phyloP scores from a whole-genome alignment of 2,329 filamentous ascomycete species.

The Cladosporium sp. region DNA sequence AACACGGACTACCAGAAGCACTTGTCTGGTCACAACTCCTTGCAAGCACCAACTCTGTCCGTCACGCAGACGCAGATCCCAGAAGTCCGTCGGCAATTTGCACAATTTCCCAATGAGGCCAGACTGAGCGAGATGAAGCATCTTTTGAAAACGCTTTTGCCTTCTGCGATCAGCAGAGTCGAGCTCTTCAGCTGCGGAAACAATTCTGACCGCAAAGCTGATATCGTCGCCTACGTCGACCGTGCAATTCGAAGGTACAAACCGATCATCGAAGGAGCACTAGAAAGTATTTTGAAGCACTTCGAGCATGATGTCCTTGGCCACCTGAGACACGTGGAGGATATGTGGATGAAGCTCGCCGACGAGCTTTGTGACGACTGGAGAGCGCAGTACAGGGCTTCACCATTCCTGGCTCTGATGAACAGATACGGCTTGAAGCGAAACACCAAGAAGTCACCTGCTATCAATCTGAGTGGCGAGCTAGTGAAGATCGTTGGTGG shows the following conservation, averaged over 20 bases:
- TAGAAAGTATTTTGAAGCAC: not conserved
- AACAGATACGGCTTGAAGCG: not conserved
- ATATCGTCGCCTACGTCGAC: not conserved
- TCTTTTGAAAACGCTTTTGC: slow-evolving; percentile 1
- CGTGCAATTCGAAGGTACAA: not conserved
- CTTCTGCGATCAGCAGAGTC: slow-evolving; percentile 9
- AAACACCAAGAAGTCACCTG: not conserved
- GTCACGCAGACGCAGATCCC: slow-evolving; percentile 18
- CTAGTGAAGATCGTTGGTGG: not conserved
- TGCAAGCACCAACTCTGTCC: slow-evolving; percentile 12
- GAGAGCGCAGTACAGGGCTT: not conserved
- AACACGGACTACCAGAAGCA: slow-evolving; percentile 3
- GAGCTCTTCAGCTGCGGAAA: slow-evolving; percentile 6
- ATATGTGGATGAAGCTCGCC: not conserved
- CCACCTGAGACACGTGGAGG: not conserved
- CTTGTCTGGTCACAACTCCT: slow-evolving; percentile 9
- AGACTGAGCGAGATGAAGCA: slow-evolving; percentile 16
- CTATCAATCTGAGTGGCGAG: slow-evolving; percentile 6
- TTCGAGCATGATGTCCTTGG: not conserved
- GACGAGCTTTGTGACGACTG: not conserved
- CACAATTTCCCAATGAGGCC: slow-evolving; percentile 12
- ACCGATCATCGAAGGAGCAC: not conserved
- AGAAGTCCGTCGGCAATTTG: slow-evolving; percentile 6
- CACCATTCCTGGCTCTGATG: slow-evolving; percentile 2
- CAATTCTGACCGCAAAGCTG: not conserved